These are phyloP conservation scores for Chalciporus sp. DNA, from an alignment of 1,284 basidiomycete genomes.

Conservation along the genomic window DNA sequence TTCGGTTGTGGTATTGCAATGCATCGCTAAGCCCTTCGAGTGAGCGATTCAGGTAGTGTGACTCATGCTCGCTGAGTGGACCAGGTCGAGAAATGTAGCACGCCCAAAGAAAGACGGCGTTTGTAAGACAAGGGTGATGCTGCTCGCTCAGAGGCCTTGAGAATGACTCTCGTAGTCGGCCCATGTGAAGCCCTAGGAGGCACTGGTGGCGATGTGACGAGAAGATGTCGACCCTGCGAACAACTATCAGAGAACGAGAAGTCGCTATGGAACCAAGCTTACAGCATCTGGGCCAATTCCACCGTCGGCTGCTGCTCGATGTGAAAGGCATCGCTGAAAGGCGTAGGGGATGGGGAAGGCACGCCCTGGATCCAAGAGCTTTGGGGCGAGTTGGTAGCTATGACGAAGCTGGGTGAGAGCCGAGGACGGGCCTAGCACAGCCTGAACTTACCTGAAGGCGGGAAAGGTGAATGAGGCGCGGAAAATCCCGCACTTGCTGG, in stretches of 20 bases:
- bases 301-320: conserved; percentile 55
- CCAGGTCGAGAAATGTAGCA: conserved; percentile 75
- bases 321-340: conserved; percentile 53
- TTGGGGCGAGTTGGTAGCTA: conserved; percentile 32
- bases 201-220: conserved; percentile 74
- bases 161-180: conserved; percentile 61
- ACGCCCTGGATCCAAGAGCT: conserved; percentile 35
- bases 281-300: conserved; percentile 70
- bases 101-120: conserved; percentile 78
- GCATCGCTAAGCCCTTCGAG: conserved; percentile 63
- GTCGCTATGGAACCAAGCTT: conserved; percentile 30
- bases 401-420: conserved; percentile 6
- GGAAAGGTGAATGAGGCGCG: conserved; percentile 62
- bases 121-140: conserved; percentile 72
- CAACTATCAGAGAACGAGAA: conserved; percentile 13
- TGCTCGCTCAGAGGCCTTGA: conserved; percentile 54
- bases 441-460: conserved; percentile 45
- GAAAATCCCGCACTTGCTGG: conserved; percentile 60
- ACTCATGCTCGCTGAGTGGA: conserved; percentile 66
- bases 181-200: conserved; percentile 67
- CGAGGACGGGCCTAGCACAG: conserved; percentile 29
- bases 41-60: conserved; percentile 62
- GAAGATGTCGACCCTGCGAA: conserved; percentile 67
- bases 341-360: conserved; percentile 51
- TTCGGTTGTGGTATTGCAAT: conserved; percentile 51